A percentile compares a stretch with the other conserved stretches of the same genome.
phyloP scores from a whole-genome alignment of 352 stramenopile species.

The Blastocystis sp. region DNA sequence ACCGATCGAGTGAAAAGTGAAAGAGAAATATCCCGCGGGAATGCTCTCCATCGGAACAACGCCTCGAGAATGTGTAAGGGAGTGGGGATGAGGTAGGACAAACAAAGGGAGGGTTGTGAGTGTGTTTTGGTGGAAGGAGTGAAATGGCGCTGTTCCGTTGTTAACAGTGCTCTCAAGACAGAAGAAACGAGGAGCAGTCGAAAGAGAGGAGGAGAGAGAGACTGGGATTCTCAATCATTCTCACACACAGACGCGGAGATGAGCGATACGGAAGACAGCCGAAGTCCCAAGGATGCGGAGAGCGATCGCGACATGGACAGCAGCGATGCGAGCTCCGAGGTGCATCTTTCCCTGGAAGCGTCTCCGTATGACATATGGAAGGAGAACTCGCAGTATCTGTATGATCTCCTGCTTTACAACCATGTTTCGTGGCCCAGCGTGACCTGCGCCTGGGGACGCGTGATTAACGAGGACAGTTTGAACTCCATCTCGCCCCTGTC shows the following conservation, averaged over 20 bases:
- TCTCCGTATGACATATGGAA: slow-evolving; percentile 54
- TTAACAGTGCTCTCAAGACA: no score
- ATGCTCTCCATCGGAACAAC: background rate
- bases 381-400: slow-evolving; percentile 57
- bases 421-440: slow-evolving; percentile 46
- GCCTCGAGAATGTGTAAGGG: no score
- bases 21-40: background rate
- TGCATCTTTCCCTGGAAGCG: background rate
- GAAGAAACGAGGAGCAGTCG: no score
- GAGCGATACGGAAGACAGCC: background rate
- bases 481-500: slow-evolving; percentile 34
- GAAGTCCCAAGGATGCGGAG: background rate
- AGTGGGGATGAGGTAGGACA: no score
- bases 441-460: slow-evolving; percentile 39
- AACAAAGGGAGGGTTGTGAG: no score
- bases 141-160: no score
- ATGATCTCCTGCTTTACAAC: slow-evolving; percentile 56
- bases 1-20: background rate
- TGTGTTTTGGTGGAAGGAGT: no score
- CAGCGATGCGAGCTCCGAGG: background rate
- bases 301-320: background rate
- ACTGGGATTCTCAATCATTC: no score
- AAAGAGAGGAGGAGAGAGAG: no score
- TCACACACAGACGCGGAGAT: background rate
- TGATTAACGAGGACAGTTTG: slow-evolving; percentile 26